A percentile compares a stretch with the other conserved stretches of the same genome.
These are phyloP conservation scores for Globisporangium middletonii DNA, from an alignment of 352 stramenopile species.

Conservation along the genomic window DNA sequence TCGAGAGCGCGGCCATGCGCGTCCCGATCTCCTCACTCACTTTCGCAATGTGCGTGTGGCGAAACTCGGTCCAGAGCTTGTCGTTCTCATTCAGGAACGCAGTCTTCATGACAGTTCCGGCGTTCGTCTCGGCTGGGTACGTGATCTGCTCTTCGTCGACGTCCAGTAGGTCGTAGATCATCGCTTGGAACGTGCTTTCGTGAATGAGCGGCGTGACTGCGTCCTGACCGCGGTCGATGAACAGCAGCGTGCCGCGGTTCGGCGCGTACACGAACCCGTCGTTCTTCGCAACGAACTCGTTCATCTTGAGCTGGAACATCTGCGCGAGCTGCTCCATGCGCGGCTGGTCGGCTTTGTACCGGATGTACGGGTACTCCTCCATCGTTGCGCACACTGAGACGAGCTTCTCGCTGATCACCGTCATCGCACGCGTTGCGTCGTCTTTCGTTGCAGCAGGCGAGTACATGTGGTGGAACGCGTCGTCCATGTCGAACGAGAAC, in stretches of 20 bases:
- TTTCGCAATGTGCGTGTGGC: conserved; percentile 94
- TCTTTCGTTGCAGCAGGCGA: conserved; percentile 46
- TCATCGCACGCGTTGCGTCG: conserved; percentile 32
- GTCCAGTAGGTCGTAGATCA: conserved; percentile 95
- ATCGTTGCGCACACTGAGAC: conserved; percentile 96
- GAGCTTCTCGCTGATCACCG: conserved; percentile 86
- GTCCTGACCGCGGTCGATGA: conserved; percentile 94
- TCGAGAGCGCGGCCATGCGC: conserved; percentile 63
- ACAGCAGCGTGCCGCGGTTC: conserved; percentile 89
- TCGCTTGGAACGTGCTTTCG: conserved; percentile 96
- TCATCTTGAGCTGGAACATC: conserved; percentile 94
- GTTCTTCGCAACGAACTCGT: conserved; percentile 92
- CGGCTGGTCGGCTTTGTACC: conserved; percentile 80
- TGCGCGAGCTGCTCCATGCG: conserved; percentile 87
- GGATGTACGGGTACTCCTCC: conserved; percentile 96
- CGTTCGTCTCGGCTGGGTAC: conserved; percentile 85
- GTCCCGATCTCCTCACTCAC: conserved; percentile 79
- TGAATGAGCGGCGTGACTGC: conserved; percentile 95
- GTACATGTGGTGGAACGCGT: conserved; percentile 75
- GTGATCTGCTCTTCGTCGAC: conserved; percentile 94
- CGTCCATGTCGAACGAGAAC: conserved; percentile 93
- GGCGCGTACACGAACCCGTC: conserved; percentile 86
- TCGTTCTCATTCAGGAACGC: conserved; percentile 97
- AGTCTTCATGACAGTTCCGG: conserved; percentile 75
- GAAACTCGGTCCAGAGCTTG: conserved; percentile 94